phyloP scores from a whole-genome alignment of 495 filamentous ascomycete genomes.

The Rusavskia elegans region DNA sequence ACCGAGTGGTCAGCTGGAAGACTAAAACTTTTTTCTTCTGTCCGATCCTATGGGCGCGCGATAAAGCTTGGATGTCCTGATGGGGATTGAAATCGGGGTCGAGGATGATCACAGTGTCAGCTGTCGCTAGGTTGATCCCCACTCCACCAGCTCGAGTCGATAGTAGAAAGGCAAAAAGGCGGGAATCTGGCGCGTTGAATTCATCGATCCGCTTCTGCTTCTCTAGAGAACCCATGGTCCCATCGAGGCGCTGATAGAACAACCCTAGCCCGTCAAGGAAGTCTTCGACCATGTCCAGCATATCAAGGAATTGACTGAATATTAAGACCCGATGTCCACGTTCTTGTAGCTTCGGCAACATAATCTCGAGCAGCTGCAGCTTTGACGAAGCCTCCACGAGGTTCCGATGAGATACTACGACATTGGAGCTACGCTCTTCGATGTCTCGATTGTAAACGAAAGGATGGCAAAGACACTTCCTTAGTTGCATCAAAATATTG shows the following conservation, averaged over 20 bases:
- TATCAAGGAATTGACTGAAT: constrained; percentile 89
- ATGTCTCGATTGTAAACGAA: constrained; percentile 84
- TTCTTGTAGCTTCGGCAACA: constrained; percentile 79
- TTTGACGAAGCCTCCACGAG: constrained; percentile 87
- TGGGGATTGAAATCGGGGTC: constrained; percentile 98
- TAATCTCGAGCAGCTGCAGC: constrained; percentile 66
- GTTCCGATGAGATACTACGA: constrained; percentile 47
- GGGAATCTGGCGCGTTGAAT: constrained; percentile 74
- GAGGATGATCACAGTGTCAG: constrained; percentile 95
- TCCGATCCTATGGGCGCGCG: constrained; percentile 86
- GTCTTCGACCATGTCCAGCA: constrained; percentile 81
- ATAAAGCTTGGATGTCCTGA: constrained; percentile 91
- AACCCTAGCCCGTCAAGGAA: constrained; percentile 62
- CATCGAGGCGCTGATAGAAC: constrained; percentile 67
- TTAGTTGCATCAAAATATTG: constrained; percentile 90
- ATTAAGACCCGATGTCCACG: constrained; percentile 87
- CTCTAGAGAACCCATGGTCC: constrained; percentile 57
- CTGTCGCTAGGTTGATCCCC: constrained; percentile 93
- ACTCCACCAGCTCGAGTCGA: constrained; percentile 92
- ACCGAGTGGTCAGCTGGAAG: constrained; percentile 82
- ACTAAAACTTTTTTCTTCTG: constrained; percentile 92
- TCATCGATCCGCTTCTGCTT: constrained; percentile 90
- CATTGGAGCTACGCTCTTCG: constrained; percentile 52
- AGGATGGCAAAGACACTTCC: constrained; percentile 89
- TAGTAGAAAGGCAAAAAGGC: constrained; percentile 75